Conservation (phyloP, 768 basidiomycete genomes). For the Lactifluus subvellereus region DNA sequence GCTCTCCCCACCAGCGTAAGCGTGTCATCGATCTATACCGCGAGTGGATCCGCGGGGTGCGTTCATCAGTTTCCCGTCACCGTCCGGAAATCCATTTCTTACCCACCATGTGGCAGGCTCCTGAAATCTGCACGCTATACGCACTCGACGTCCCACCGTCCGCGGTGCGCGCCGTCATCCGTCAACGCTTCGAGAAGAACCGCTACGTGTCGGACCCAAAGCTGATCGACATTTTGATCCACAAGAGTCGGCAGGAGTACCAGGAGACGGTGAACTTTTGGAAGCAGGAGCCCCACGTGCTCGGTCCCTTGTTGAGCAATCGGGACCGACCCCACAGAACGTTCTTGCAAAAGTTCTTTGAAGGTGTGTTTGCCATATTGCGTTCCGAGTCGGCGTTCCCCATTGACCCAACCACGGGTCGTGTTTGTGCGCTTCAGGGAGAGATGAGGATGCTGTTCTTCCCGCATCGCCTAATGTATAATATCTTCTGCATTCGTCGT, state of each 20-base stretch:
- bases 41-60: slow-evolving; percentile 87
- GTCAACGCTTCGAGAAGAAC: slow-evolving; percentile 84
- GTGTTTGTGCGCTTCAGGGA: slow-evolving; percentile 39
- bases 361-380: slow-evolving; percentile 46
- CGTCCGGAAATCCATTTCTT: no score
- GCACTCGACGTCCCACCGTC: slow-evolving; percentile 74
- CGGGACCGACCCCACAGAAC: slow-evolving; percentile 45
- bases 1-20: slow-evolving; percentile 54
- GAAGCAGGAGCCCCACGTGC: slow-evolving; percentile 81
- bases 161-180: slow-evolving; percentile 72
- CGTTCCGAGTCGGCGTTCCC: neutral
- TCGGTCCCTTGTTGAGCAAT: slow-evolving; percentile 59
- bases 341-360: slow-evolving; percentile 81
- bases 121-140: slow-evolving; percentile 80
- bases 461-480: slow-evolving; percentile 38
- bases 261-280: slow-evolving; percentile 95
- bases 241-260: slow-evolving; percentile 81
- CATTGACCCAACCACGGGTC: slow-evolving; percentile 6
- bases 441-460: slow-evolving; percentile 65
- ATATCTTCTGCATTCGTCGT: slow-evolving; percentile 14
- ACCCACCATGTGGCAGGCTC: slow-evolving; percentile 54
- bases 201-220: slow-evolving; percentile 73
- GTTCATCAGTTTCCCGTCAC: slow-evolving; percentile 31
- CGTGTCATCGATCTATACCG: slow-evolving; percentile 79
- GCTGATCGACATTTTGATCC: slow-evolving; percentile 78